Base-by-base conservation (phyloP, 768 basidiomycete species). In the Termitomyces sp. region DNA sequence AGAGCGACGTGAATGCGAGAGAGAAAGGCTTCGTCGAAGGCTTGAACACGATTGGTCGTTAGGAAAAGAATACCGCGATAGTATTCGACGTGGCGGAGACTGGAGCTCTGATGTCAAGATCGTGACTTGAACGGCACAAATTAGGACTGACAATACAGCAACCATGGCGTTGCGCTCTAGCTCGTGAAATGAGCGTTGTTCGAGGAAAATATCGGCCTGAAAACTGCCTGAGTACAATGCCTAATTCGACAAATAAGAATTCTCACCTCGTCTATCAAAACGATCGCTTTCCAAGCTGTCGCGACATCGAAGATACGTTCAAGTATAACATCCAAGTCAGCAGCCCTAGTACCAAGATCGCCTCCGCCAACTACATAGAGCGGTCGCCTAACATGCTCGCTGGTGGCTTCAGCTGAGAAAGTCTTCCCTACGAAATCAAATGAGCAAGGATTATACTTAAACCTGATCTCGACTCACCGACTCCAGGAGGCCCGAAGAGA, bases 141-240 rank as follows among this genome's bases (percentile, higher is more conserved):
- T 43, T 20, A 30, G 26, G 47, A 66, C 75, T 61, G 65, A 80
- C 78, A 85, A 87, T 13, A 87, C 85, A 4, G 85, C 85, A 6
- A 89, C 85, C 80, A 88, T 85, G 0, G 86, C 86, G 62, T 88
- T 89, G 12, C 86, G 77, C 63, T 84, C 77, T 13, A 87, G 66
- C 64, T 87, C 81, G 56, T 85, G 82, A 40, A 86, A 71, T 4
- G 83, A 83, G 6, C 86, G 80, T 66, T 83, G 81, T 64, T 88
- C 86, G 32, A 89, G 75, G 79, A 87, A 89, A 4, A 89, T 85
- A 68, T 89, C 86, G 5, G 85, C 84, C 72, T 76, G 26, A n/a
- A 20, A 43, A 56, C 22, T 20, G 32, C 16, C 51, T 72, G 42
- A 59, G 44, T n/a, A 43, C 43, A n/a, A 6, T 24, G 20, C 42